Base-by-base conservation (phyloP, 306 rosid genomes). In the Prunus campanulata region DNA sequence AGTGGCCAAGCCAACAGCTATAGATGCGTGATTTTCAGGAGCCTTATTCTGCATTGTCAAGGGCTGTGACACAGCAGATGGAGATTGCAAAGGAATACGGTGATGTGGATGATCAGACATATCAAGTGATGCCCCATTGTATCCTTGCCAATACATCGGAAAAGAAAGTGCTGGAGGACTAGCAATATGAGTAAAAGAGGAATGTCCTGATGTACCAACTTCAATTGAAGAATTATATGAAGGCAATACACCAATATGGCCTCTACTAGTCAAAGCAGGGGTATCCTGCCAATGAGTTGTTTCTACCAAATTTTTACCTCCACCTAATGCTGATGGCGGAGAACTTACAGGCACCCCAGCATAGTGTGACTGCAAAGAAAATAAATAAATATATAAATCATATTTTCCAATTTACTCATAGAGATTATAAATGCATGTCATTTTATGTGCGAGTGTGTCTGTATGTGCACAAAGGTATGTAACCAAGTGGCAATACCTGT, bases 271-370 rank as follows among this genome's bases (percentile, higher is more conserved):
- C 76, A 85, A 72, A 70, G 82, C 85, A 65, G 87, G 85, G 47
- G 72, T 79, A 55, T 91, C 89, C 68, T 76, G 85, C 85, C 86
- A 77, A 76, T 39, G 84, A 54, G 73, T 74, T 68, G 92, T 68
- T 68, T 78, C 91, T 20, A 85, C 56, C 67, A 72, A 69, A 73
- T 68, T 72, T 71, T 77, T 83, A 47, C 80, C 79, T 32, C 86
- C 85, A 77, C 57, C 71, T 67, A 79, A 77, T 75, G 86, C 67
- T 22, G 55, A 32, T 2, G 80, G 74, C 71, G 90, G 71, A 57
- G 80, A 65, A 70, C 32, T 80, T 69, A 35, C 66, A 72, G 72
- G 82, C 9, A 42, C 19, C 67, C 82, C 88, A 54, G 80, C 62
- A 81, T 77, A 60, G 51, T 78, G 89, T 46, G 92, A 76, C 93